Evolutionary conservation across 192 early-diverging fungal species (phyloP), one percentile per base, ranked within the genome.

Genomic region (Entomortierella beljakovae): DNA sequence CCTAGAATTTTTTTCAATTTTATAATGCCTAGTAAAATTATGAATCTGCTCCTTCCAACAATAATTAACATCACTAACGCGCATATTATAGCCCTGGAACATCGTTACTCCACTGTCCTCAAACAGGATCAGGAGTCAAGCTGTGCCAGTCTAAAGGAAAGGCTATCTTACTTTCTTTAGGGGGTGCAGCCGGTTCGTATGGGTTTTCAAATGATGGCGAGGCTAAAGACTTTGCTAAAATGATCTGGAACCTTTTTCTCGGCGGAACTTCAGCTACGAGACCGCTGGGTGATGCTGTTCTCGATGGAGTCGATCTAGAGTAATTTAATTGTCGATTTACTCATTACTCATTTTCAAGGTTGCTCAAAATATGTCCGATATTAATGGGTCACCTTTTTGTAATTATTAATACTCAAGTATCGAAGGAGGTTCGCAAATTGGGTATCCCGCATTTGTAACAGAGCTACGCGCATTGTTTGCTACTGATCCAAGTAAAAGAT

Each of bases 241-340:
- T 89, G 42, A 82, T 96, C 33, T 94, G 91, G 90, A 88, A 94
- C 63, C 79, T 92, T 61, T 95, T 95, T 58, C 73, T 93, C 16
- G 90, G 88, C 35, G 93, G 93, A 15, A 83, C 81, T 31, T 81
- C 89, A 9, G 25, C 61, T 2, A 80, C 60, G 2, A 87, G 93
- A 13, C 94, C 94, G 1, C 90, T 96, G 59, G 92, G 90, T 22
- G 81, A 85, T 40, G 86, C 84, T 0, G 68, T 92, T 1, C 59
- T 96, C 3, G 93, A 96, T 60, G 94, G 94, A 20, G 83, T 94
- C 40, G 89, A 92, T 64, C 71, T 81, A 20, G 83, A 86, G 68
- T 79, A 58, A 57, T 59, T 49, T 32, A 31, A 6, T 5, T 2
- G 18, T 37, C 22, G 26, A 15, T n/a, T n/a, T n/a, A n/a, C n/a